A percentile compares a stretch with the other conserved stretches of the same genome.
phyloP scores from a whole-genome alignment of 345 rosid species.

The Citrus glauca region DNA sequence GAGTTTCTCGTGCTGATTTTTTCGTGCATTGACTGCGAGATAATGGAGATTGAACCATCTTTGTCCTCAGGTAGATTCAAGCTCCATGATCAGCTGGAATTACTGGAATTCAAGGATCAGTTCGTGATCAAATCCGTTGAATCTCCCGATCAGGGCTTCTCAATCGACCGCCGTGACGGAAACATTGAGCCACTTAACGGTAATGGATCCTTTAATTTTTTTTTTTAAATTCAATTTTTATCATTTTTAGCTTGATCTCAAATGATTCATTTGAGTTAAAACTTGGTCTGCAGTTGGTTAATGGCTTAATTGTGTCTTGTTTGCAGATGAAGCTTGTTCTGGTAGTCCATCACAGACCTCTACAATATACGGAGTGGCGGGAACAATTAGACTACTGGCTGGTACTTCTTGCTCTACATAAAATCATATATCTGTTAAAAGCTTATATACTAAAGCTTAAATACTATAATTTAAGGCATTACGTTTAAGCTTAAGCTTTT shows the following conservation, averaged over 20 bases:
- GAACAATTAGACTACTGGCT: slow-evolving; percentile 80
- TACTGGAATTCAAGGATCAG: slow-evolving; percentile 73
- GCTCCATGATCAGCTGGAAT: slow-evolving; percentile 59
- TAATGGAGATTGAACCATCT: slow-evolving; percentile 42
- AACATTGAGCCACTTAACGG: slow-evolving; percentile 52
- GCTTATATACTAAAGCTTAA: not conserved
- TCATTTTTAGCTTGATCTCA: not conserved
- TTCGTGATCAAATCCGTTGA: slow-evolving; percentile 63
- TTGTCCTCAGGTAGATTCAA: slow-evolving; percentile 49
- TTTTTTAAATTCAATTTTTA: not conserved
- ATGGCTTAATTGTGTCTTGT: not conserved
- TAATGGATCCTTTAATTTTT: slow-evolving; percentile 13
- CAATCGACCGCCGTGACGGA: slow-evolving; percentile 65
- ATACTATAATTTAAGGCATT: not conserved
- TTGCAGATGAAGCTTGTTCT: slow-evolving; percentile 40
- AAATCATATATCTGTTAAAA: not conserved
- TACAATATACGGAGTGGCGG: slow-evolving; percentile 75
- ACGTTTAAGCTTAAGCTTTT: not conserved
- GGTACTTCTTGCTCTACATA: slow-evolving; percentile 36
- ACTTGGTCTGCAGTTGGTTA: not conserved
- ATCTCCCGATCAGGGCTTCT: slow-evolving; percentile 65
- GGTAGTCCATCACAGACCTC: slow-evolving; percentile 46
- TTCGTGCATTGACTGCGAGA: not conserved
- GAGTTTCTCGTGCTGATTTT: not conserved
- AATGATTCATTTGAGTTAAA: not conserved